Percentiles rank a stretch among this genome's conserved stretches.
Evolutionary conservation across 139 green algal genomes (phyloP).

Genomic region (Chlorella sp.): DNA sequence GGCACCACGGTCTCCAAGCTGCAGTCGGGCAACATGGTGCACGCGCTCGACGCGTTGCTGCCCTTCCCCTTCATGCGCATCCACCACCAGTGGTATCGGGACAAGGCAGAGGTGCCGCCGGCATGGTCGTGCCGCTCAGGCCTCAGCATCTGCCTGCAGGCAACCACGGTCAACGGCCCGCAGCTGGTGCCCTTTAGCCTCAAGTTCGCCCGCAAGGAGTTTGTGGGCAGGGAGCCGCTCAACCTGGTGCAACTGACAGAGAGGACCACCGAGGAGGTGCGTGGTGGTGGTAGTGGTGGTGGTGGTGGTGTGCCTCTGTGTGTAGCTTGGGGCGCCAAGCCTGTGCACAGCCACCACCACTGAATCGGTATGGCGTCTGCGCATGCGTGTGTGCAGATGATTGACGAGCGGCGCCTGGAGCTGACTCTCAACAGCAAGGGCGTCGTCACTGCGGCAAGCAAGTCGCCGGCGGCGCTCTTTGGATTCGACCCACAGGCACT

Average conservation of each 20-base stretch:
- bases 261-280: not conserved
- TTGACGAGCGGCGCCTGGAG: conserved; percentile 3
- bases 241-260: not conserved
- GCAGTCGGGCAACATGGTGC: not conserved
- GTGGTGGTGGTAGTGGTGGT: no score
- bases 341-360: no score
- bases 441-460: not conserved
- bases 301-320: no score
- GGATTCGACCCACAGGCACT: not conserved
- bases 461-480: not conserved
- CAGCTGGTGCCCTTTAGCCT: not conserved
- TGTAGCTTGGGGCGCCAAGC: no score
- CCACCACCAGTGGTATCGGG: not conserved
- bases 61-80: conserved; percentile 3
- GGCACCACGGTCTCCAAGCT: conserved; percentile 9
- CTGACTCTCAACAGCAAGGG: not conserved
- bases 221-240: not conserved
- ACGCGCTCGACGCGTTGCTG: not conserved
- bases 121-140: conserved; percentile 6
- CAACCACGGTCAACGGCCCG: not conserved
- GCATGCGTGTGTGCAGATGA: not conserved
- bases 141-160: conserved; percentile 3
- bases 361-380: not conserved
- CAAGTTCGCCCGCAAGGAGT: not conserved
- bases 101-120: not conserved